Evolutionary conservation across 768 basidiomycete genomes (phyloP).

Genomic region (Collybia sordida): DNA sequence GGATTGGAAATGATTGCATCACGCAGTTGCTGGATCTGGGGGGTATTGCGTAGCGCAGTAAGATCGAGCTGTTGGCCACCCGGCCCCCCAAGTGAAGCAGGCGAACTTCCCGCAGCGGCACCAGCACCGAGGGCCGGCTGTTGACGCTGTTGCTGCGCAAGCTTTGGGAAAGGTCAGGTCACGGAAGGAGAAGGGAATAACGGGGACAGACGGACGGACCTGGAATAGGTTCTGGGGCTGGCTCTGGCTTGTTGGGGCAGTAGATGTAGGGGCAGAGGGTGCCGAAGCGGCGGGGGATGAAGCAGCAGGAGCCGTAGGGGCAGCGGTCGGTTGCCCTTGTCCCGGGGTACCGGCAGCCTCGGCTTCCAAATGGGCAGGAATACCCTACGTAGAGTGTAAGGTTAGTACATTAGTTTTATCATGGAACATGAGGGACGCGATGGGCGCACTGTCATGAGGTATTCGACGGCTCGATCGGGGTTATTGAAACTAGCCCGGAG

Average conservation of each 20-base stretch:
- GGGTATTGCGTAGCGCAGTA: slow-evolving; percentile 55
- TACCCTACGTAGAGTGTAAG: slow-evolving; percentile 54
- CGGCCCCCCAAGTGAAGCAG: slow-evolving; percentile 10
- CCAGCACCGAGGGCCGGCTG: slow-evolving; percentile 34
- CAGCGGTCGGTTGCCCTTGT: not conserved
- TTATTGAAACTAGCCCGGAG: slow-evolving; percentile 96
- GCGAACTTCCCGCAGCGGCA: slow-evolving; percentile 28
- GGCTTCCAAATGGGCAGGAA: slow-evolving; percentile 66
- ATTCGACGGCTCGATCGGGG: slow-evolving; percentile 97
- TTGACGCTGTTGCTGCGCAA: slow-evolving; percentile 70
- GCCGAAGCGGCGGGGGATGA: slow-evolving; percentile 34
- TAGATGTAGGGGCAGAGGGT: slow-evolving; percentile 34
- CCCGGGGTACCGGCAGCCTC: slow-evolving; percentile 37
- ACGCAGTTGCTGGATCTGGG: slow-evolving; percentile 72
- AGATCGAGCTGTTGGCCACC: slow-evolving; percentile 39
- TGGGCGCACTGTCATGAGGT: slow-evolving; percentile 78
- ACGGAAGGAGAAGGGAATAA: not conserved
- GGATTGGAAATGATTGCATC: slow-evolving; percentile 78
- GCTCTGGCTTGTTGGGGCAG: slow-evolving; percentile 33
- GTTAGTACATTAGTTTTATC: slow-evolving; percentile 3
- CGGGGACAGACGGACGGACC: slow-evolving; percentile 35
- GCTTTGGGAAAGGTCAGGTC: slow-evolving; percentile 33
- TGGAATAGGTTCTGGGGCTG: slow-evolving; percentile 87
- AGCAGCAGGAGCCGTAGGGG: slow-evolving; percentile 33
- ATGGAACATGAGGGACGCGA: slow-evolving; percentile 5